These are phyloP conservation scores for Solanum ahanhuiri DNA, from an alignment of 257 asterid species.

Conservation along the genomic window DNA sequence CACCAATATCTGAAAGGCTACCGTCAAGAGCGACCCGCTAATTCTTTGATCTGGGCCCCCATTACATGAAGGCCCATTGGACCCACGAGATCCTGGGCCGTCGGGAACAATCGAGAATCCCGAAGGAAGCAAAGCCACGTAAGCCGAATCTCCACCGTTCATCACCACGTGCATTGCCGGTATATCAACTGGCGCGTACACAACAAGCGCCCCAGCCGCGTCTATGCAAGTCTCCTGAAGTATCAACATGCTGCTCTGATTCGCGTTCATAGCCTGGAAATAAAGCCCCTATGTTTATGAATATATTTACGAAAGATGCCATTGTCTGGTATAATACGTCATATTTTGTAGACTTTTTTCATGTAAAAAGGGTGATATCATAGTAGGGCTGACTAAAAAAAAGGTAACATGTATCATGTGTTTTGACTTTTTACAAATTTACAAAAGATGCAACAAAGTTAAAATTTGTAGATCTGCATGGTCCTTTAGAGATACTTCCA, in stretches of 20 bases:
- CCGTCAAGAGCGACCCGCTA: constrained; percentile 74
- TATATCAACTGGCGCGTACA: constrained; percentile 96
- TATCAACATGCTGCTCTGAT: constrained; percentile 81
- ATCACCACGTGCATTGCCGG: constrained; percentile 90
- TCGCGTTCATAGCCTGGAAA: constrained; percentile 47
- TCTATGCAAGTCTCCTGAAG: constrained; percentile 83
- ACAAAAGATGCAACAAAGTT: constrained; percentile 9
- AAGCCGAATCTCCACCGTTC: constrained; percentile 94
- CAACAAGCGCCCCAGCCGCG: constrained; percentile 80
- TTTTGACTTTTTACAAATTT: constrained; percentile 35
- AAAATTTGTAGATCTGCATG: constrained; percentile 9
- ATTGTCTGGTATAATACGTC: constrained; percentile 12
- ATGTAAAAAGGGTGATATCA: constrained; percentile 5
- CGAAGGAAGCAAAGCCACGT: constrained; percentile 84
- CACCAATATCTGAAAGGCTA: constrained; percentile 85
- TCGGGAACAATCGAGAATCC: constrained; percentile 87
- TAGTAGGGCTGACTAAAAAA: constrained; percentile 21
- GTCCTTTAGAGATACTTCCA: constrained; percentile 30
- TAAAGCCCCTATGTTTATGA: not conserved
- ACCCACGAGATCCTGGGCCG: constrained; percentile 47
- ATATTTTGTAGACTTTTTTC: not conserved
- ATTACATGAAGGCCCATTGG: constrained; percentile 11
- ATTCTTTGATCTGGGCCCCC: constrained; percentile 30
- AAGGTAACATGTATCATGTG: constrained; percentile 19
- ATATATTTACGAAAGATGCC: not conserved